phyloP scores from a whole-genome alignment of 75 land plant species.

The Pinus tabuliformis region DNA sequence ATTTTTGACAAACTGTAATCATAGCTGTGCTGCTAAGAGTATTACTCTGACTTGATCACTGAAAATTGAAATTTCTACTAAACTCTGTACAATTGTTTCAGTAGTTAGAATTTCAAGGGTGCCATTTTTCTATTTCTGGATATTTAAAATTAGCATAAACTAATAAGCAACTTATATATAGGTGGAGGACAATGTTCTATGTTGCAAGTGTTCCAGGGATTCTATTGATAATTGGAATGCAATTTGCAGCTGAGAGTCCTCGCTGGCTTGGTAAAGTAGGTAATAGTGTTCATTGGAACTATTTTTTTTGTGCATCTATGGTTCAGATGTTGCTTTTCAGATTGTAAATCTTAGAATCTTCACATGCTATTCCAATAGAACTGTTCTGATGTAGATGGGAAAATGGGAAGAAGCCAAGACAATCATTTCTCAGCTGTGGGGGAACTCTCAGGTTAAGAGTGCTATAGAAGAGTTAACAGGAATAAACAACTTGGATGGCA shows the following conservation, averaged over 20 bases:
- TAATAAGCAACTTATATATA: slow-evolving; percentile 14
- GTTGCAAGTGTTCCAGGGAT: slow-evolving; percentile 66
- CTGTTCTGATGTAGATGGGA: slow-evolving; percentile 44
- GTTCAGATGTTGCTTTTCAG: neutral
- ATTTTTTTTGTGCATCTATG: neutral
- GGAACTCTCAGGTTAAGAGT: slow-evolving; percentile 50
- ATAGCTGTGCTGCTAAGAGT: neutral
- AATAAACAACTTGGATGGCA: slow-evolving; percentile 34
- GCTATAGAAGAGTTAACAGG: slow-evolving; percentile 67
- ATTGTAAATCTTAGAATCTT: neutral
- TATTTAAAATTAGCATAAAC: slow-evolving; percentile 1
- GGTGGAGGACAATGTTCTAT: slow-evolving; percentile 92
- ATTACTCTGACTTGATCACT: neutral
- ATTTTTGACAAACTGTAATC: neutral
- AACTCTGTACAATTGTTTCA: neutral
- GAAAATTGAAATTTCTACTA: neutral
- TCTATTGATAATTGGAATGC: slow-evolving; percentile 73
- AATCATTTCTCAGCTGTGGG: slow-evolving; percentile 69
- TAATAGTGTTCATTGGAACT: neutral
- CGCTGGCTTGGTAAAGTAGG: slow-evolving; percentile 90
- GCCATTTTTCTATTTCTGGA: neutral
- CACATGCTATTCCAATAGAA: neutral
- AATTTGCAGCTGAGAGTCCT: slow-evolving; percentile 90
- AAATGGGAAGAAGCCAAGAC: slow-evolving; percentile 59
- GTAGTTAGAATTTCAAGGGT: neutral